Conservation (phyloP, 2,329 filamentous ascomycete species). For the Periconia macrospinosa region DNA sequence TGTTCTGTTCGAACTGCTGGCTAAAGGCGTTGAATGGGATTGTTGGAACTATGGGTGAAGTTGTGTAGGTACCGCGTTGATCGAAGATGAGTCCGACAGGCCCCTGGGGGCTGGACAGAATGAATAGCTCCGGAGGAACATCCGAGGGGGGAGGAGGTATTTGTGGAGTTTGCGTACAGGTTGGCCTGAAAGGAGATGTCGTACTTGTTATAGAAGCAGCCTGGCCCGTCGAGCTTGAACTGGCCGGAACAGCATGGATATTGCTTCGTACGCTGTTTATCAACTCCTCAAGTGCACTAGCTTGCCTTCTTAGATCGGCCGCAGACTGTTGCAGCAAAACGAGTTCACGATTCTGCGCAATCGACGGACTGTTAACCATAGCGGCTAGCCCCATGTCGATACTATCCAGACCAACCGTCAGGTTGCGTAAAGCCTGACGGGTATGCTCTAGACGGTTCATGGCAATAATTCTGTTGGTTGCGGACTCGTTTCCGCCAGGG, state of each 20-base stretch:
- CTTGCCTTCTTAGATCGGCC: conserved; percentile 27
- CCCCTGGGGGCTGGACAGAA: conserved; percentile 41
- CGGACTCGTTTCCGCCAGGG: conserved; percentile 9
- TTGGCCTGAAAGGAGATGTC: conserved; percentile 6
- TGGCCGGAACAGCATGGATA: neutral
- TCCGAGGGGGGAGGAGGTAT: conserved; percentile 15
- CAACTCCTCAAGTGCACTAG: conserved; percentile 21
- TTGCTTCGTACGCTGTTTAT: conserved; percentile 17
- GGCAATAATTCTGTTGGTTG: conserved; percentile 14
- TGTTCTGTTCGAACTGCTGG: conserved; percentile 36
- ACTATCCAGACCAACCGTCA: conserved; percentile 26
- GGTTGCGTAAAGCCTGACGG: conserved; percentile 26
- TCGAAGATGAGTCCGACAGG: conserved; percentile 41
- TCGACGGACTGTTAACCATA: conserved; percentile 23
- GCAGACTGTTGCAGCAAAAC: conserved; percentile 31
- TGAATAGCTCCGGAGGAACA: conserved; percentile 33
- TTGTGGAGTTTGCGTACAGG: conserved; percentile 10
- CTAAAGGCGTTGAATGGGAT: conserved; percentile 35
- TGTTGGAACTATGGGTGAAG: conserved; percentile 29
- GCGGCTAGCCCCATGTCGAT: conserved; percentile 29
- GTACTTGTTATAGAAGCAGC: conserved; percentile 3
- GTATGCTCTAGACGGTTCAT: conserved; percentile 33
- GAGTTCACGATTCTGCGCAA: conserved; percentile 33
- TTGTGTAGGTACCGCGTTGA: conserved; percentile 38
- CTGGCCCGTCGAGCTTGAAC: conserved; percentile 1